Evolutionary conservation across 1,284 basidiomycete genomes (phyloP).

Genomic region (Singerocomus inundabilis): DNA sequence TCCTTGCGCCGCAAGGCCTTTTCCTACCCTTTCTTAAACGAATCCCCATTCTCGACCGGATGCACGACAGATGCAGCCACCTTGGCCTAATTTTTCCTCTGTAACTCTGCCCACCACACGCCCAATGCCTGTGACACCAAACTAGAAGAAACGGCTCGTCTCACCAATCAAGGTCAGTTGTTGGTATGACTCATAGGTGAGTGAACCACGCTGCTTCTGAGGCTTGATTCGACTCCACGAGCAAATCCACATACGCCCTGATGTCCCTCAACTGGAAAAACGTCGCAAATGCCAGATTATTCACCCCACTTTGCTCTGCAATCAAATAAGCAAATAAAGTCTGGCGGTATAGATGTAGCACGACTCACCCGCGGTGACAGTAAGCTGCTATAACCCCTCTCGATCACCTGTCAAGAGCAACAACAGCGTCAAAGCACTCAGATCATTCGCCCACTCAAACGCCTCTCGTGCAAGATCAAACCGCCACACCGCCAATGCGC

Average conservation of each 20-base stretch:
- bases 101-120: slow-evolving; percentile 77
- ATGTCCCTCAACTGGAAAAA: slow-evolving; percentile 89
- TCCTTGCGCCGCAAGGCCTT: too few relatives aligned
- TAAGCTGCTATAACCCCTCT: slow-evolving; percentile 68
- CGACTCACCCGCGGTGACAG: slow-evolving; percentile 62
- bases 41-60: too few relatives aligned
- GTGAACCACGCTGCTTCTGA: slow-evolving; percentile 96
- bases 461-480: too few relatives aligned
- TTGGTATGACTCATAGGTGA: slow-evolving; percentile 64
- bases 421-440: slow-evolving; percentile 84
- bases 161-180: background rate
- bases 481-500: slow-evolving; percentile 89
- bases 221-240: slow-evolving; percentile 80
- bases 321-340: too few relatives aligned
- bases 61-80: slow-evolving; percentile 75
- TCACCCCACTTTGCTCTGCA: slow-evolving; percentile 73
- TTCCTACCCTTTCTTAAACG: too few relatives aligned
- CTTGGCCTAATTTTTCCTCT: slow-evolving; percentile 72
- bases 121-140: slow-evolving; percentile 63
- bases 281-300: slow-evolving; percentile 93
- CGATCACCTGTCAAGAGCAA: slow-evolving; percentile 81
- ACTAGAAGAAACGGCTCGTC: slow-evolving; percentile 36
- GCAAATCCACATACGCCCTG: slow-evolving; percentile 76
- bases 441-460: too few relatives aligned
- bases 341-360: background rate